phyloP scores from a whole-genome alignment of 2,329 filamentous ascomycete genomes.

The Aureobasidium sp. region DNA sequence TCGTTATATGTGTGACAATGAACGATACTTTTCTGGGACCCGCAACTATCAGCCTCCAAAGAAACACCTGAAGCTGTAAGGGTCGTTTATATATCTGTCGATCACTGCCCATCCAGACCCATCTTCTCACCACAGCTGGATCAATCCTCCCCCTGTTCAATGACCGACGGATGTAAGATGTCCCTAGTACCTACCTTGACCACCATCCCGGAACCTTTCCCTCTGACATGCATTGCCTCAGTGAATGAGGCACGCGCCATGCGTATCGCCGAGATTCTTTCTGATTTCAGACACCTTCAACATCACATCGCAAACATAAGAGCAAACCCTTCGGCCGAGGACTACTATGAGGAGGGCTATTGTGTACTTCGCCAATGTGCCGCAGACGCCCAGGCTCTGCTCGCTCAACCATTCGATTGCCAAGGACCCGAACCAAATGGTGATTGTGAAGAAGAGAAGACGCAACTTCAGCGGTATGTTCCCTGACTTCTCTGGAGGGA shows the following conservation, averaged over 20 bases:
- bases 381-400: slow-evolving; percentile 48
- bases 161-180: slow-evolving; percentile 52
- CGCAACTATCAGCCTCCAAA: background rate
- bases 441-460: slow-evolving; percentile 49
- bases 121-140: background rate
- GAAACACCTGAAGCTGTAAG: background rate
- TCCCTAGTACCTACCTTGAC: slow-evolving; percentile 16
- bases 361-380: slow-evolving; percentile 50
- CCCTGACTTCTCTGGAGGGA: background rate
- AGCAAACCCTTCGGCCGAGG: slow-evolving; percentile 45
- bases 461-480: slow-evolving; percentile 49
- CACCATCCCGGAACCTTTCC: slow-evolving; percentile 11
- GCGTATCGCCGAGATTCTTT: slow-evolving; percentile 57
- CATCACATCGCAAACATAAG: slow-evolving; percentile 51
- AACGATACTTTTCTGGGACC: background rate
- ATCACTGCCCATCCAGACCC: slow-evolving; percentile 11
- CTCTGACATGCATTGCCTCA: slow-evolving; percentile 26
- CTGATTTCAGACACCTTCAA: slow-evolving; percentile 56
- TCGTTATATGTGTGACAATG: slow-evolving; percentile 11
- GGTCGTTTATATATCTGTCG: slow-evolving; percentile 11
- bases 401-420: slow-evolving; percentile 47
- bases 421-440: slow-evolving; percentile 35
- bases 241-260: slow-evolving; percentile 59
- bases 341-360: slow-evolving; percentile 54
- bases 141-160: slow-evolving; percentile 25